Percentiles rank a stretch among this genome's conserved stretches.
phyloP scores from a whole-genome alignment of 2,329 filamentous ascomycete genomes.

The Apiospora saccharicola region DNA sequence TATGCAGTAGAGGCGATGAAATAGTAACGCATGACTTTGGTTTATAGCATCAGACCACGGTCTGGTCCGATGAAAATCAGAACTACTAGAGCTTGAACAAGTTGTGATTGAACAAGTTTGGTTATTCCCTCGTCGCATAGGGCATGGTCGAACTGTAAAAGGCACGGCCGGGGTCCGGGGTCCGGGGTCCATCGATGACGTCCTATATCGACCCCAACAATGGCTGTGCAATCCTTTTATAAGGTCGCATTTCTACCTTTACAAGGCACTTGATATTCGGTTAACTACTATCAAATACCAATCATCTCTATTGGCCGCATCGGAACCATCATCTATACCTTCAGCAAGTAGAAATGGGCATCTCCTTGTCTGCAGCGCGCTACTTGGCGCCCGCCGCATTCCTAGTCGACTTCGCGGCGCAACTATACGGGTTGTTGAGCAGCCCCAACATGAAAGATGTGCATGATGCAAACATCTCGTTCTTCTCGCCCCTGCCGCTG shows the following conservation, averaged over 20 bases:
- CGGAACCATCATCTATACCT: neutral
- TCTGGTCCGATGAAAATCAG: neutral
- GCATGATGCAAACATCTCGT: constrained; percentile 64
- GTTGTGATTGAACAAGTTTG: no score
- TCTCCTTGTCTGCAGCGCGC: constrained; percentile 60
- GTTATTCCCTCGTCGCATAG: neutral
- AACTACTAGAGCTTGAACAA: neutral
- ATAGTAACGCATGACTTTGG: no score
- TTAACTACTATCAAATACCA: no score
- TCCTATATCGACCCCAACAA: constrained; percentile 5
- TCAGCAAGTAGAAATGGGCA: constrained; percentile 52
- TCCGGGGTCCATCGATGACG: neutral
- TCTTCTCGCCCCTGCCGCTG: constrained; percentile 64
- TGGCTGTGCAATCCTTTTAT: neutral
- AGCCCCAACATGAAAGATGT: constrained; percentile 66
- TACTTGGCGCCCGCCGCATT: constrained; percentile 63
- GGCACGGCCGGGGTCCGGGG: neutral
- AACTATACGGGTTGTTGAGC: constrained; percentile 66
- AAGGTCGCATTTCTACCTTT: neutral
- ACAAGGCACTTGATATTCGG: no score
- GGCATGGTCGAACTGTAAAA: constrained; percentile 6
- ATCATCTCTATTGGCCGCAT: neutral
- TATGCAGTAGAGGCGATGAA: no score
- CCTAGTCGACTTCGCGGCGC: constrained; percentile 62
- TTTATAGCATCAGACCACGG: no score